Evolutionary conservation across 2,329 filamentous ascomycete species (phyloP).

Genomic region (Pseudogymnoascus sp.): DNA sequence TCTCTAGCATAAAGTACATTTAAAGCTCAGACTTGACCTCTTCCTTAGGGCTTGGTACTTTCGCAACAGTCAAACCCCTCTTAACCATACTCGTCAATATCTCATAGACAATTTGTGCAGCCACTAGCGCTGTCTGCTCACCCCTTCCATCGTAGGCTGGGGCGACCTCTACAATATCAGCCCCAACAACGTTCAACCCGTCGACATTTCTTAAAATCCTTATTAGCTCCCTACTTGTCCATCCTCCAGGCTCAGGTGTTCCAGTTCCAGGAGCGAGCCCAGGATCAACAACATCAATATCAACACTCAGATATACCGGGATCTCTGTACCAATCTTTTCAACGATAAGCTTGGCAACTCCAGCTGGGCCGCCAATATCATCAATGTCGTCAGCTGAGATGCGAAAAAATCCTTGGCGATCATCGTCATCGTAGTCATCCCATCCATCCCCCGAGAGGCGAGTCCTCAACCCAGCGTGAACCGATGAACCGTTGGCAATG

Average conservation of each 20-base stretch:
- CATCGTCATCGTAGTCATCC: constrained; percentile 65
- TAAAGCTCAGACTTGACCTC: neutral
- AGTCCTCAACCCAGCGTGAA: constrained; percentile 79
- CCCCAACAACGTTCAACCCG: constrained; percentile 75
- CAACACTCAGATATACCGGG: constrained; percentile 74
- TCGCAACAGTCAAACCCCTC: constrained; percentile 34
- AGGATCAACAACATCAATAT: constrained; percentile 77
- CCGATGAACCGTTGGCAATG: constrained; percentile 64
- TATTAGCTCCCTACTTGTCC: constrained; percentile 84
- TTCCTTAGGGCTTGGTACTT: neutral
- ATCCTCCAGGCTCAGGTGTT: constrained; percentile 83
- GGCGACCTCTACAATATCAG: constrained; percentile 83
- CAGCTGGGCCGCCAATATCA: constrained; percentile 61
- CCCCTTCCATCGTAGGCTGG: constrained; percentile 76
- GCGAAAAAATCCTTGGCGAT: constrained; percentile 68
- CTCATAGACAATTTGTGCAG: constrained; percentile 78
- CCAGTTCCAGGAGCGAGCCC: constrained; percentile 67
- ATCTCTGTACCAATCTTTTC: constrained; percentile 63
- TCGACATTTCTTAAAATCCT: constrained; percentile 76
- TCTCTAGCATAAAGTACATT: neutral
- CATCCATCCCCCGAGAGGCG: constrained; percentile 60
- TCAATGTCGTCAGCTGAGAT: constrained; percentile 85
- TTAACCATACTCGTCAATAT: constrained; percentile 72
- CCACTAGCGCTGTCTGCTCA: constrained; percentile 76
- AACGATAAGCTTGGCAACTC: constrained; percentile 65